Evolutionary conservation across 2,329 filamentous ascomycete species (phyloP).

Genomic region (Whalleya microplaca): DNA sequence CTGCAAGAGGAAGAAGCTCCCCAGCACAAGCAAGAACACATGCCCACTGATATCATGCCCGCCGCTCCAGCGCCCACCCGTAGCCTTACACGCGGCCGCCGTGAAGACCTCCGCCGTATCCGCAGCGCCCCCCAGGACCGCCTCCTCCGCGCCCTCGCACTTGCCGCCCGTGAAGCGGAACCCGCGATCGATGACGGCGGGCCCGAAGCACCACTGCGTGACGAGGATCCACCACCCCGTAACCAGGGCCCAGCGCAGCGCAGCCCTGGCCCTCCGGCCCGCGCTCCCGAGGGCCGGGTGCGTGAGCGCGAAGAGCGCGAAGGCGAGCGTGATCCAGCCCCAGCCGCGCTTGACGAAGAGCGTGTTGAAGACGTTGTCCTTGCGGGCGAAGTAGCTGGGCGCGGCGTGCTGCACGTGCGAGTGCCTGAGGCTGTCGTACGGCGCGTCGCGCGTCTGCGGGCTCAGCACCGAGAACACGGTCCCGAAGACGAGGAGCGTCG

Average conservation of each 20-base stretch:
- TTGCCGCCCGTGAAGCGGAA: constrained; percentile 88
- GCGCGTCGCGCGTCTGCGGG: constrained; percentile 66
- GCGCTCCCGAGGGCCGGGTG: constrained; percentile 60
- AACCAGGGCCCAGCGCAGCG: constrained; percentile 69
- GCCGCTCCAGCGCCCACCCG: constrained; percentile 85
- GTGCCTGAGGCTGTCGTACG: constrained; percentile 66
- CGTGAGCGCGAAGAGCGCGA: constrained; percentile 69
- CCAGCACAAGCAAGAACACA: constrained; percentile 88
- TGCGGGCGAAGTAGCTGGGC: constrained; percentile 90
- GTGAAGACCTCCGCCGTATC: constrained; percentile 63
- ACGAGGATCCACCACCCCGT: constrained; percentile 83
- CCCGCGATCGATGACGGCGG: constrained; percentile 84
- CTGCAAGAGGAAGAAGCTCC: constrained; percentile 78
- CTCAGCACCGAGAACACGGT: constrained; percentile 80
- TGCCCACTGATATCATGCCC: constrained; percentile 96
- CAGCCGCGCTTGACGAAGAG: constrained; percentile 96
- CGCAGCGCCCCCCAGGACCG: constrained; percentile 30
- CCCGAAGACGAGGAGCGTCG: constrained; percentile 76
- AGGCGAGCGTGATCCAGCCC: constrained; percentile 83
- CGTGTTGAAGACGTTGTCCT: constrained; percentile 89
- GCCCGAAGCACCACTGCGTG: constrained; percentile 97
- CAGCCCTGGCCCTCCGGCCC: constrained; percentile 58
- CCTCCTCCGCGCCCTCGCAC: constrained; percentile 66
- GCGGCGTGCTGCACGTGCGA: constrained; percentile 63
- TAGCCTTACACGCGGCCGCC: constrained; percentile 78